Evolutionary conservation across 2,329 filamentous ascomycete species (phyloP), one percentile per base, ranked within the genome.

Genomic region (Colletotrichum lindemuthianum): DNA sequence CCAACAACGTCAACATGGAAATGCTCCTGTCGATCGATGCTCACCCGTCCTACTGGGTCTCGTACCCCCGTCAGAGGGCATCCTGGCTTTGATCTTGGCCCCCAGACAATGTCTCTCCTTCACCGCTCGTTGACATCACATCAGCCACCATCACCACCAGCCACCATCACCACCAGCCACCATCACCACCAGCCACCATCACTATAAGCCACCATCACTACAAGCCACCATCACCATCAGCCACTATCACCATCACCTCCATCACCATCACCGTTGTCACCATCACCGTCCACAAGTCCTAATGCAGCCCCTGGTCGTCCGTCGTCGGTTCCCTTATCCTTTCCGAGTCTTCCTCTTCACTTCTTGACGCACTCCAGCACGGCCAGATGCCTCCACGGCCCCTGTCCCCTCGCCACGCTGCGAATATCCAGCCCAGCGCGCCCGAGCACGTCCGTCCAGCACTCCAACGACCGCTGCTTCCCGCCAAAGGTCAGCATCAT

Each of bases 401-500:
- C 70, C 12, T 64, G 51, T 7, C 60, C 69, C 50, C 13, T 58
- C 36, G 59, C 69, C 11, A 73, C 67, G 37, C 68, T 61, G 12
- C 64, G 52, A n/a, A 77, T 70, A 57, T 44, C 67, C 41, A 77
- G 55, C 7, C 73, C 75, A 2, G 72, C 73, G 47, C 60, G 55
- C 6, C 50, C 55, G 3, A 70, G 63, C 8, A 78, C 53, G 1
- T 63, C 16, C 24, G 70, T 59, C 64, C 73, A 77, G 15, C 68
- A 67, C 10, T 67, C 60, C n/a, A 69, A 57, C 7, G 70, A 72
- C 10, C 75, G 68, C 68, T 77, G 72, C 60, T 77, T 78, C 24
- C 75, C 75, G 13, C 74, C 75, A 32, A 75, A 64, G 12, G 67
- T 69, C 53, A 72, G 40, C 74, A 77, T 75, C 40, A 72, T 66